phyloP scores from a whole-genome alignment of 768 basidiomycete species.

The Boletus barrowsii region DNA sequence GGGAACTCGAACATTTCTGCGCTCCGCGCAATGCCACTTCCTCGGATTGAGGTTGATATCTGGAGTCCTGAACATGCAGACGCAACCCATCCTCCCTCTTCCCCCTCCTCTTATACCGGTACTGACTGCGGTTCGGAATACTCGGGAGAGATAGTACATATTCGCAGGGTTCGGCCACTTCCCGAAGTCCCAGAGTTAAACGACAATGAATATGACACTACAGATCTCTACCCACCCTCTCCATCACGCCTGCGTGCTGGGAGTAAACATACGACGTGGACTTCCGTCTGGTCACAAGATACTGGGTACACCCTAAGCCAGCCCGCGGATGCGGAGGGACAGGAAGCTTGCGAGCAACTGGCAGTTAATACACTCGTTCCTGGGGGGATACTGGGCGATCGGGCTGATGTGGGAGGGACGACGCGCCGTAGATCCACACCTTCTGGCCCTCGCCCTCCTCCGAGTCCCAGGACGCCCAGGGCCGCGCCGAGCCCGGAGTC shows the following conservation, averaged over 20 bases:
- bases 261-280: conserved; percentile 13
- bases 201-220: not conserved
- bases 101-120: not conserved
- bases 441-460: not conserved
- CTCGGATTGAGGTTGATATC: not conserved
- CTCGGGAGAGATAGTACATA: not conserved
- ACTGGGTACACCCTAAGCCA: conserved; percentile 39
- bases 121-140: conserved; percentile 4
- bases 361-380: not conserved
- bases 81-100: not conserved
- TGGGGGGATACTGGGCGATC: not conserved
- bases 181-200: conserved; percentile 3
- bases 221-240: not conserved
- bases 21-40: not conserved
- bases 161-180: conserved; percentile 6
- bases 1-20: conserved; percentile 7
- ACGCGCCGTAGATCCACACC: not conserved
- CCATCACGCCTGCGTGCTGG: not conserved
- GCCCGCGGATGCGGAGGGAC: conserved; percentile 1
- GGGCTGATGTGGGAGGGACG: not conserved
- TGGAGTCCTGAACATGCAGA: not conserved
- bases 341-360: not conserved
- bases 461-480: not conserved
- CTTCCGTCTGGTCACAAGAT: conserved; percentile 36
- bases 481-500: not conserved